Percentiles rank a stretch among this genome's conserved stretches.
These are phyloP conservation scores for Deuterostichococcus epilithicus DNA, from an alignment of 139 green algal genomes.

Conservation along the genomic window DNA sequence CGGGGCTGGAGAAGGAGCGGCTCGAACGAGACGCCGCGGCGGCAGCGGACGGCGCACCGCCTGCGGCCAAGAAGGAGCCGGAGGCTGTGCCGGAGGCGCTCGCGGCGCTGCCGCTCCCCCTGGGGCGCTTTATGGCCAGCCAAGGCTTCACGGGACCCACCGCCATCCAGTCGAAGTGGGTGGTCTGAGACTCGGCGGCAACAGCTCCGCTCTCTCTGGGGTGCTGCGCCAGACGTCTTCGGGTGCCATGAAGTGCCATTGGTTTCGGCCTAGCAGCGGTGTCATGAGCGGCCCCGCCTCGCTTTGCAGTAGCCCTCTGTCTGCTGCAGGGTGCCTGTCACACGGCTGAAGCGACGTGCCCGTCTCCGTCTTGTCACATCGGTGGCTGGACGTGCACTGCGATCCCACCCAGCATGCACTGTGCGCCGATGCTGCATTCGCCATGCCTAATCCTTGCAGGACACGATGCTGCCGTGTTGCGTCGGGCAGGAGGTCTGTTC, in stretches of 20 bases:
- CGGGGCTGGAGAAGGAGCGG: constrained; percentile 27
- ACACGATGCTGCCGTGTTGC: too few relatives aligned
- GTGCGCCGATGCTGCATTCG: too few relatives aligned
- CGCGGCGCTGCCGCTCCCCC: constrained; percentile 24
- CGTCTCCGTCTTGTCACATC: too few relatives aligned
- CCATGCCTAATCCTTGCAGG: too few relatives aligned
- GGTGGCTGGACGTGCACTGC: too few relatives aligned
- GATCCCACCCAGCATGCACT: too few relatives aligned
- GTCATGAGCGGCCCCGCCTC: constrained; percentile 30
- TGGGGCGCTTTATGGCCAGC: constrained; percentile 55
- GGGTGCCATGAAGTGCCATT: not conserved
- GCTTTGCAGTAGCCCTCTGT: not conserved
- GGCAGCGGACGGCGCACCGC: not conserved
- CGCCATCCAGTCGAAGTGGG: constrained; percentile 52
- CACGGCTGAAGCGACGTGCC: too few relatives aligned
- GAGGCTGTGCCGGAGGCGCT: constrained; percentile 10
- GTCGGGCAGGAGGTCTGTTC: too few relatives aligned
- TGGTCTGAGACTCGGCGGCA: not conserved
- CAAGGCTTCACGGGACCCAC: constrained; percentile 62
- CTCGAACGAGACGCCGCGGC: not conserved
- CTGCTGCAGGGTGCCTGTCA: too few relatives aligned
- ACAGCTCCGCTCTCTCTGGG: not conserved
- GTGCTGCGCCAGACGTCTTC: not conserved
- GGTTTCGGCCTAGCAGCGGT: constrained; percentile 24
- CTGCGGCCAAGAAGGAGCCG: not conserved